Evolutionary conservation across 768 basidiomycete species (phyloP).

Genomic region (Phanerodontia chrysosporium): DNA sequence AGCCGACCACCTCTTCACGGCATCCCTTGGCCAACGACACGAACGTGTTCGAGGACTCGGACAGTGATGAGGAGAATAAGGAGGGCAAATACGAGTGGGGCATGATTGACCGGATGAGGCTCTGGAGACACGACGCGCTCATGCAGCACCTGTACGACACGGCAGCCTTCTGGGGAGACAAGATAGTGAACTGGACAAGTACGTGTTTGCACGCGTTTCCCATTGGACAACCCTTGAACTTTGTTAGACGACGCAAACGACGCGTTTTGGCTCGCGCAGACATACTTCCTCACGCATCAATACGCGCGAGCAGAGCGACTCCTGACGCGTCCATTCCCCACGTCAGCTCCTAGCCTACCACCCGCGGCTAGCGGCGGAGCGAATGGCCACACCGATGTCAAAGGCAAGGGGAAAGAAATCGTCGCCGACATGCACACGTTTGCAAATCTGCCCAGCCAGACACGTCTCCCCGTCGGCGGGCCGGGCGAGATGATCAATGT

Average conservation of each 20-base stretch:
- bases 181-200: slow-evolving; percentile 96
- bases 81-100: slow-evolving; percentile 69
- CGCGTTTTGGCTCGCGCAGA: slow-evolving; percentile 98
- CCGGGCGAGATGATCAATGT: slow-evolving; percentile 69
- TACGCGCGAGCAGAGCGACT: slow-evolving; percentile 92
- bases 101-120: slow-evolving; percentile 90
- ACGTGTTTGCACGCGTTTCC: slow-evolving; percentile 20
- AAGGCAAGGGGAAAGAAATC: slow-evolving; percentile 61
- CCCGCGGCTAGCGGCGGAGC: slow-evolving; percentile 25
- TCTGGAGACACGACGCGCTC: slow-evolving; percentile 96
- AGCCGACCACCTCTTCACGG: slow-evolving; percentile 40
- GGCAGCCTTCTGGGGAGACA: slow-evolving; percentile 98
- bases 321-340: slow-evolving; percentile 81
- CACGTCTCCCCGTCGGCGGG: slow-evolving; percentile 62
- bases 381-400: slow-evolving; percentile 48
- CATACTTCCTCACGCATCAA: slow-evolving; percentile 93
- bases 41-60: slow-evolving; percentile 69
- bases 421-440: background rate
- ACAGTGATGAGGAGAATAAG: slow-evolving; percentile 51
- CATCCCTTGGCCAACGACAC: slow-evolving; percentile 81
- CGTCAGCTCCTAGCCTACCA: slow-evolving; percentile 32
- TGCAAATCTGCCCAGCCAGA: slow-evolving; percentile 5
- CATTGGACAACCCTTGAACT: background rate
- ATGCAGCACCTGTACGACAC: slow-evolving; percentile 98
- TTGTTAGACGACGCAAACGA: slow-evolving; percentile 87